These are phyloP conservation scores for Sindora glabra DNA, from an alignment of 306 rosid genomes.

Conservation along the genomic window DNA sequence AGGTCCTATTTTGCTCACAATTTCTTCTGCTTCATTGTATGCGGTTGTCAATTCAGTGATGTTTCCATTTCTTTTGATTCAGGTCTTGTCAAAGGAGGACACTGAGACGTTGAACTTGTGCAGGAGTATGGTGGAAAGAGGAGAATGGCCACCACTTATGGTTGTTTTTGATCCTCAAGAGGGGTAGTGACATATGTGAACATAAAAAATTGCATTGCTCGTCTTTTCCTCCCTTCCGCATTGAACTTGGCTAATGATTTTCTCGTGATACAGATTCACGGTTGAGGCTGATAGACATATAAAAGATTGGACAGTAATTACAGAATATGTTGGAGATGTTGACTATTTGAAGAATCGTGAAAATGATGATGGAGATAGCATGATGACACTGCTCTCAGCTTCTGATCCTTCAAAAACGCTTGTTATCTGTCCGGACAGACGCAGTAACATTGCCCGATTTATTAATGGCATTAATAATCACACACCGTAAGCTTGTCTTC, in stretches of 20 bases:
- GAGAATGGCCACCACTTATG: constrained; percentile 92
- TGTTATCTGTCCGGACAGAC: constrained; percentile 86
- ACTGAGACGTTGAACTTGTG: constrained; percentile 57
- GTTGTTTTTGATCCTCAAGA: constrained; percentile 92
- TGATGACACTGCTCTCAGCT: constrained; percentile 86
- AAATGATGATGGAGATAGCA: constrained; percentile 88
- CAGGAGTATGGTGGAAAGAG: constrained; percentile 80
- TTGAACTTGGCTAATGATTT: background rate
- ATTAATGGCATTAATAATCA: constrained; percentile 92
- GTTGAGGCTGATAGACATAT: constrained; percentile 82
- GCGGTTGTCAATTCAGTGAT: background rate
- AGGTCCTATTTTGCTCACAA: background rate
- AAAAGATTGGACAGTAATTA: constrained; percentile 79
- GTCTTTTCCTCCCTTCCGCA: background rate
- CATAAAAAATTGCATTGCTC: background rate
- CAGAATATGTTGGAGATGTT: constrained; percentile 95
- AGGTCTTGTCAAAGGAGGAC: constrained; percentile 80
- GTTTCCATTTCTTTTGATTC: constrained; percentile 5
- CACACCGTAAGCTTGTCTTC: constrained; percentile 56
- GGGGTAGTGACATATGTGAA: constrained; percentile 68
- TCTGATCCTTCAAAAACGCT: constrained; percentile 57
- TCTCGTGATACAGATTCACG: constrained; percentile 54
- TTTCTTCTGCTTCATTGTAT: background rate
- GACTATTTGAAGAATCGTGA: constrained; percentile 79
- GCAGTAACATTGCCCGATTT: constrained; percentile 84